A percentile compares a stretch with the other conserved stretches of the same genome.
phyloP scores from a whole-genome alignment of 2,329 filamentous ascomycete species.

The Trichoderma guizhouense region DNA sequence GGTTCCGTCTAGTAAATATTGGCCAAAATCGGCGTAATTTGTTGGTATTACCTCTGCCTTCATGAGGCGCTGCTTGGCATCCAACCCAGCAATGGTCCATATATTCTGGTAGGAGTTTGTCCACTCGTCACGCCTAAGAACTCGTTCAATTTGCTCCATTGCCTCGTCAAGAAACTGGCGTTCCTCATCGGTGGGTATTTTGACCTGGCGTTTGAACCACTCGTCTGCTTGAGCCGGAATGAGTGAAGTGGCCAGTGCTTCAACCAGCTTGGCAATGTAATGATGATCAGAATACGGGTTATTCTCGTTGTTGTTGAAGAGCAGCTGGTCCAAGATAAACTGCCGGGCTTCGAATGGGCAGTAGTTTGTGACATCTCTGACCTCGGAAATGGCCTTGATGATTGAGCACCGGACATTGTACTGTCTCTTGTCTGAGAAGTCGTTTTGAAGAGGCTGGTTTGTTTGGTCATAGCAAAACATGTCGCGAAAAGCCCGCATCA shows the following conservation, averaged over 20 bases:
- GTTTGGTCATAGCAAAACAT: conserved; percentile 81
- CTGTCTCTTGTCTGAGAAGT: conserved; percentile 81
- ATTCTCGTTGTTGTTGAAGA: conserved; percentile 90
- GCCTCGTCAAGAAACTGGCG: conserved; percentile 50
- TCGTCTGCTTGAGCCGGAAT: conserved; percentile 48
- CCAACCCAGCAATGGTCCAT: conserved; percentile 60
- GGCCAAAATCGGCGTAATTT: conserved; percentile 54
- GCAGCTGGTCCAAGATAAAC: conserved; percentile 84
- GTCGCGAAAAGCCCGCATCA: conserved; percentile 81
- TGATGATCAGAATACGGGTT: conserved; percentile 87
- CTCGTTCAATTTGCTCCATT: conserved; percentile 62
- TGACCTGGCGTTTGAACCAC: conserved; percentile 43
- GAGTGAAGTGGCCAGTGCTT: conserved; percentile 56
- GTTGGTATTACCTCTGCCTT: conserved; percentile 58
- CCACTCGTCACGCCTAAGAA: conserved; percentile 66
- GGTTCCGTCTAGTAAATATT: conserved; percentile 64
- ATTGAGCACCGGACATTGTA: conserved; percentile 86
- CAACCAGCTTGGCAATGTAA: conserved; percentile 79
- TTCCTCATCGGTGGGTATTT: conserved; percentile 44
- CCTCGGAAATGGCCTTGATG: conserved; percentile 71
- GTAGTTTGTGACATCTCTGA: conserved; percentile 70
- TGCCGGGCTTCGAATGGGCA: conserved; percentile 75
- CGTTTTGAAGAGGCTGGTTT: conserved; percentile 79
- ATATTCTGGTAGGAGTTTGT: conserved; percentile 65
- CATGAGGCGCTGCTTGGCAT: conserved; percentile 61